Percentiles rank a stretch among this genome's conserved stretches.
Conservation (phyloP, 2,329 filamentous ascomycete genomes). For the Diplodia seriata region DNA sequence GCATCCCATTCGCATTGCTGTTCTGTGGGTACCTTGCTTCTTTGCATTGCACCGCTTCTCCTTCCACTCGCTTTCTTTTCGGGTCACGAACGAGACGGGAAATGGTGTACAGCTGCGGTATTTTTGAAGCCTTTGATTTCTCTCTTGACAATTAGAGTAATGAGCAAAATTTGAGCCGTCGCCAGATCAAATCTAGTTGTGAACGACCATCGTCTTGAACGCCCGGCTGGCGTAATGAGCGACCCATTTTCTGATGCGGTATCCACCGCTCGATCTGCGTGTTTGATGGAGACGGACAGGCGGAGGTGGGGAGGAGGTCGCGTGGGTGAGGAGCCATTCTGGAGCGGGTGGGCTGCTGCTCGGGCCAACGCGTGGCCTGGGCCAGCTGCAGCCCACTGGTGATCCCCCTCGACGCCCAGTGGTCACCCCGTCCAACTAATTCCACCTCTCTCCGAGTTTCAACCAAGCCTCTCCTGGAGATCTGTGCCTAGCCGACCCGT, state of each 20-base stretch:
- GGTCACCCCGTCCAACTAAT: slow-evolving; percentile 11
- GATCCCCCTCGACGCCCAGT: slow-evolving; percentile 28
- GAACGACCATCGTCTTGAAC: not conserved
- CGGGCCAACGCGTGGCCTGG: not conserved
- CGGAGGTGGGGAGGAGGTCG: slow-evolving; percentile 18
- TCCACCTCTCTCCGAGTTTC: slow-evolving; percentile 8
- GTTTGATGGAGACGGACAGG: slow-evolving; percentile 11
- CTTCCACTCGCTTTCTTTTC: not conserved
- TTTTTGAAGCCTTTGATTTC: not conserved
- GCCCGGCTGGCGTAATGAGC: too few species aligned
- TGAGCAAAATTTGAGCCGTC: not conserved
- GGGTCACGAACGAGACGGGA: not conserved
- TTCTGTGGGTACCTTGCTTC: slow-evolving; percentile 1
- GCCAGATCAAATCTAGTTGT: not conserved
- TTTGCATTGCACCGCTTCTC: not conserved
- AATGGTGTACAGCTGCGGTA: slow-evolving; percentile 2
- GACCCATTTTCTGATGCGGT: not conserved
- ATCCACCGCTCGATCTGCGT: not conserved
- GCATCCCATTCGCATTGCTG: not conserved
- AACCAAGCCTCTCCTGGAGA: slow-evolving; percentile 21
- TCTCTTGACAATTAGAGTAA: slow-evolving; percentile 7
- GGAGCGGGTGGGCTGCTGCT: not conserved
- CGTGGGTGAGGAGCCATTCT: not conserved
- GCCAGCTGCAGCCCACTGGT: slow-evolving; percentile 9
- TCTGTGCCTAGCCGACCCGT: slow-evolving; percentile 16